Conservation (phyloP, 1,284 basidiomycete genomes). For the Ganoderma sinense region DNA sequence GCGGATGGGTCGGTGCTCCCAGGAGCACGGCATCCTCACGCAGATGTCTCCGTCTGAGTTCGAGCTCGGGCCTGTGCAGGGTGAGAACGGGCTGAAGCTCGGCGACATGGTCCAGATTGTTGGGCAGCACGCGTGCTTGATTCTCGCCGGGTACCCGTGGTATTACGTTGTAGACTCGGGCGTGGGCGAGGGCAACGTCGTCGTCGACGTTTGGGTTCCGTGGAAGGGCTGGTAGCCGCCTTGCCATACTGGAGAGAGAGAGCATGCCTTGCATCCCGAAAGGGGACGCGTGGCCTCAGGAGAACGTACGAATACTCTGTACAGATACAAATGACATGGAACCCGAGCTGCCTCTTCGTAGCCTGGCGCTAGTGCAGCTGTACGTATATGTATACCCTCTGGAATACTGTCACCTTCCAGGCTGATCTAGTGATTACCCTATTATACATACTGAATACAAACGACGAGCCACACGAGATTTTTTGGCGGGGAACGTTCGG, state of each 20-base stretch:
- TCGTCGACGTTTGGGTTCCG: conserved; percentile 88
- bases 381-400: conserved; percentile 2
- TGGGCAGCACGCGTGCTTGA: conserved; percentile 83
- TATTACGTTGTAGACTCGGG: conserved; percentile 81
- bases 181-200: conserved; percentile 52
- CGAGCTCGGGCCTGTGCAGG: conserved; percentile 33
- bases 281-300: not conserved
- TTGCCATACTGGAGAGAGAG: not conserved
- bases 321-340: not conserved
- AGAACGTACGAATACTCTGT: conserved; percentile 7
- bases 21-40: conserved; percentile 83
- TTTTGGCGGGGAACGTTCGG: not conserved
- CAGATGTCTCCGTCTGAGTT: conserved; percentile 39
- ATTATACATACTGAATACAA: not conserved
- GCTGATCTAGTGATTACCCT: not conserved
- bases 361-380: conserved; percentile 1
- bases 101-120: conserved; percentile 74
- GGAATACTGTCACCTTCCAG: not conserved
- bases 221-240: conserved; percentile 85
- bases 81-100: conserved; percentile 51
- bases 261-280: not conserved
- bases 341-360: not conserved
- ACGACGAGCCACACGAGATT: not conserved
- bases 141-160: conserved; percentile 80
- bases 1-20: conserved; percentile 77